Percentiles rank a stretch among this genome's conserved stretches.
Evolutionary conservation across 192 early-diverging fungal species (phyloP).

Genomic region (Backusella parvicylindrica): DNA sequence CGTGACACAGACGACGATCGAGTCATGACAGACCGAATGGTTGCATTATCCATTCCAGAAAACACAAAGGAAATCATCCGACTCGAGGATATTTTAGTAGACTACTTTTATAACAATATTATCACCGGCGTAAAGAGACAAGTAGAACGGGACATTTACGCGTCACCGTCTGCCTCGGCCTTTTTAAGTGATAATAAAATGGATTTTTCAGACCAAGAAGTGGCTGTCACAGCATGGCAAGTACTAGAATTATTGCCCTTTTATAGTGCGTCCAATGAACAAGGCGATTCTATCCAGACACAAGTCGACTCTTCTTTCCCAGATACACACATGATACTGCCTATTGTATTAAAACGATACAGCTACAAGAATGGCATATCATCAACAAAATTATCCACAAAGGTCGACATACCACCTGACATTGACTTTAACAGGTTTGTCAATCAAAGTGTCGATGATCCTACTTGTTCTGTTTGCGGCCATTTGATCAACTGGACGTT

Average conservation of each 20-base stretch:
- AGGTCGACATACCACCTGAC: conserved; percentile 48
- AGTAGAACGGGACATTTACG: conserved; percentile 8
- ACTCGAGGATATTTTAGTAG: conserved; percentile 53
- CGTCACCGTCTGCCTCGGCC: not conserved
- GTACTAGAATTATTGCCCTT: conserved; percentile 66
- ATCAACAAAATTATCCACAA: conserved; percentile 40
- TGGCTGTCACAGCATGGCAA: conserved; percentile 68
- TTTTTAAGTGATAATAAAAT: not conserved
- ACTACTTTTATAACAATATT: conserved; percentile 64
- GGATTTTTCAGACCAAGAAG: conserved; percentile 14
- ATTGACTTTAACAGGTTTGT: conserved; percentile 51
- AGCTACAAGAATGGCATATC: conserved; percentile 35
- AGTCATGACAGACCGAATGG: conserved; percentile 61
- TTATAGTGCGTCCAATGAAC: conserved; percentile 66
- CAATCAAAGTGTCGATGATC: conserved; percentile 34
- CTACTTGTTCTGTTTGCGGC: conserved; percentile 25
- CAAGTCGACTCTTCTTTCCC: conserved; percentile 51
- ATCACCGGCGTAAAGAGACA: conserved; percentile 49
- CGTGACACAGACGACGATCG: conserved; percentile 61
- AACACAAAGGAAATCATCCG: conserved; percentile 19
- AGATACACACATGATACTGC: conserved; percentile 55
- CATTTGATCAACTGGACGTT: conserved; percentile 14
- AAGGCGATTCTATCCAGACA: conserved; percentile 40
- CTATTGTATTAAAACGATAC: conserved; percentile 70
- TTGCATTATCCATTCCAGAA: conserved; percentile 23